Base-by-base conservation (phyloP, 2,329 filamentous ascomycete species). In the Knufia petricola region DNA sequence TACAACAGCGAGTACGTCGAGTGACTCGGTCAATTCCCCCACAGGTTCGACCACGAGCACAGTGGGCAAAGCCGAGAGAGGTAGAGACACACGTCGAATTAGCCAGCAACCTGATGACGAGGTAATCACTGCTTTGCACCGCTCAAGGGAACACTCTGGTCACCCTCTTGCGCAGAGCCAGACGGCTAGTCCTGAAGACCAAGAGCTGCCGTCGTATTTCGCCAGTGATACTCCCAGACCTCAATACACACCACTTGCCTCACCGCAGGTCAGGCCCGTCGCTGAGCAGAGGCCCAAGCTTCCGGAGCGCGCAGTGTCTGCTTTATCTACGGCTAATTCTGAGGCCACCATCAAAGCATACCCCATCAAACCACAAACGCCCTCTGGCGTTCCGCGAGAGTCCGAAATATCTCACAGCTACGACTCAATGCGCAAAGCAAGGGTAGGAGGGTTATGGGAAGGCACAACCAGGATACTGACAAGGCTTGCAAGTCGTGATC, bases 131-230 rank as follows among this genome's bases (percentile, higher is more conserved):
- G 68, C 71, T 4, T 61, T 77, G 34, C 73, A 72, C 51, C 63
- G 68, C 40, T 71, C 71, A 37, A 65, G 70, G 52, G 68, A 73
- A 57, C 72, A 75, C 46, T 66, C 68, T 42, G 83, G 87, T 46
- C 85, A 90, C 62, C 85, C 85, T 17, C 67, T 90, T 36, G 79
- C 85, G 15, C 82, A 86, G 57, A 89, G 84, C 61, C 76, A 85
- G 42, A 81, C 78, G 30, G 84, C 78, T 15, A 85, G 81, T 59
- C 85, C 84, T 1, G 78, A 82, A 12, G 54, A 61, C n/a, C 56
- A 61, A 10, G 57, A 61, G 10, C 60, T 59, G 38, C 50, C 57
- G 9, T 64, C 62, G 13, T 72, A 71, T 51, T 72, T 70, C 50
- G 37, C 45, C 17, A 46, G 21, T 19, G 46, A 47, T 23, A 51